Percentiles rank a stretch among this genome's conserved stretches.
phyloP scores from a whole-genome alignment of 352 stramenopile genomes.

The Phytophthora palmivora region DNA sequence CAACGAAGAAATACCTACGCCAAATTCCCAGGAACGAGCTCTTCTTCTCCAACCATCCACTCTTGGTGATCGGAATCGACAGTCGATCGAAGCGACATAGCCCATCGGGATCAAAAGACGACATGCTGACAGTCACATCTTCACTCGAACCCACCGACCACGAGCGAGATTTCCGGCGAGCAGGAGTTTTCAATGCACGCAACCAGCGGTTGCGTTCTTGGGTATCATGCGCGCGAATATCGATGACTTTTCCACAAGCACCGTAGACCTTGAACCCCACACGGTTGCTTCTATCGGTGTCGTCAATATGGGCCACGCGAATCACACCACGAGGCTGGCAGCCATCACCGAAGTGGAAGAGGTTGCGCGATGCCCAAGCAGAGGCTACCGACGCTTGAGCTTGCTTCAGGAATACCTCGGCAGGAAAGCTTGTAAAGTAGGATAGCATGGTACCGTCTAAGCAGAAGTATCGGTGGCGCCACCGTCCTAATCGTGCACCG shows the following conservation, averaged over 20 bases:
- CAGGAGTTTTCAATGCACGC: slow-evolving; percentile 64
- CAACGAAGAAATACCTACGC: slow-evolving; percentile 79
- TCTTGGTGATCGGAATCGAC: slow-evolving; percentile 65
- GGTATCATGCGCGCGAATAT: slow-evolving; percentile 68
- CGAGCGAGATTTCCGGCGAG: slow-evolving; percentile 63
- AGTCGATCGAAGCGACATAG: slow-evolving; percentile 64
- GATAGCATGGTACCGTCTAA: slow-evolving; percentile 71
- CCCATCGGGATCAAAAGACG: slow-evolving; percentile 62
- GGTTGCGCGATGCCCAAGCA: slow-evolving; percentile 35
- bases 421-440: slow-evolving; percentile 77
- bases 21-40: slow-evolving; percentile 65
- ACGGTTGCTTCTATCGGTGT: slow-evolving; percentile 51
- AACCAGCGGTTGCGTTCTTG: slow-evolving; percentile 79
- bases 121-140: slow-evolving; percentile 60
- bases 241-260: slow-evolving; percentile 69
- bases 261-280: slow-evolving; percentile 78
- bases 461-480: slow-evolving; percentile 81
- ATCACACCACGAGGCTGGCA: slow-evolving; percentile 70
- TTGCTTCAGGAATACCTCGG: slow-evolving; percentile 78
- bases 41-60: slow-evolving; percentile 73
- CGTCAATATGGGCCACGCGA: slow-evolving; percentile 75
- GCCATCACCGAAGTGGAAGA: slow-evolving; percentile 57
- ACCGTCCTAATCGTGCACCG: slow-evolving; percentile 58
- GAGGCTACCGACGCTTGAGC: slow-evolving; percentile 35
- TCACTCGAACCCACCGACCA: slow-evolving; percentile 64